Percentiles rank a stretch among this genome's conserved stretches.
These are phyloP conservation scores for Suhomyces wounanorum DNA, from an alignment of 1,139 yeast genomes.

Conservation along the genomic window DNA sequence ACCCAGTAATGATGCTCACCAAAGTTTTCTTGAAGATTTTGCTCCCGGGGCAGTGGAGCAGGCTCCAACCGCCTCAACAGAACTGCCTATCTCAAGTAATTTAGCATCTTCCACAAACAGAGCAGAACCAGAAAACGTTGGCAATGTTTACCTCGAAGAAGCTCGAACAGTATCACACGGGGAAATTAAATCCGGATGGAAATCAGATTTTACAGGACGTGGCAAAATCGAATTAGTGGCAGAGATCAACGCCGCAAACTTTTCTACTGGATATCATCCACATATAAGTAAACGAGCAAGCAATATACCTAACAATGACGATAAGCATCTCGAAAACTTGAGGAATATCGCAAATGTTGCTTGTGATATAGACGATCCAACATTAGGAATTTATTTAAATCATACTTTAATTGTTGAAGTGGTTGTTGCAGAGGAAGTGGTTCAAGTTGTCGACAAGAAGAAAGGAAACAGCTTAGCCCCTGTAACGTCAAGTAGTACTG, in stretches of 20 bases:
- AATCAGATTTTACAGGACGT: constrained; percentile 75
- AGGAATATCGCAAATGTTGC: constrained; percentile 60
- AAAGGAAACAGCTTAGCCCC: constrained; percentile 20
- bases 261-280: constrained; percentile 56
- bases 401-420: constrained; percentile 82
- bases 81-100: not conserved
- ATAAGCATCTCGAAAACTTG: constrained; percentile 24
- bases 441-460: constrained; percentile 35
- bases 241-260: constrained; percentile 57
- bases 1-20: constrained; percentile 17
- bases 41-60: constrained; percentile 21
- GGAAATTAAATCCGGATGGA: constrained; percentile 90
- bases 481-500: constrained; percentile 17
- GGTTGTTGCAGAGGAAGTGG: constrained; percentile 87
- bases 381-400: constrained; percentile 69
- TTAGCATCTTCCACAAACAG: constrained; percentile 3
- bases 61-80: constrained; percentile 30
- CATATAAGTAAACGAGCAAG: constrained; percentile 33
- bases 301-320: constrained; percentile 29
- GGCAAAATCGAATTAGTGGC: constrained; percentile 81
- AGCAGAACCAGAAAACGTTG: constrained; percentile 20
- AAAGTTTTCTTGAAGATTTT: constrained; percentile 12
- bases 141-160: constrained; percentile 65
- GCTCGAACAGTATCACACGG: constrained; percentile 73
- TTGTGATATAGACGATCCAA: constrained; percentile 83